Evolutionary conservation across 2,329 filamentous ascomycete genomes (phyloP).

Genomic region (Macrophomina pseudophaseolina): DNA sequence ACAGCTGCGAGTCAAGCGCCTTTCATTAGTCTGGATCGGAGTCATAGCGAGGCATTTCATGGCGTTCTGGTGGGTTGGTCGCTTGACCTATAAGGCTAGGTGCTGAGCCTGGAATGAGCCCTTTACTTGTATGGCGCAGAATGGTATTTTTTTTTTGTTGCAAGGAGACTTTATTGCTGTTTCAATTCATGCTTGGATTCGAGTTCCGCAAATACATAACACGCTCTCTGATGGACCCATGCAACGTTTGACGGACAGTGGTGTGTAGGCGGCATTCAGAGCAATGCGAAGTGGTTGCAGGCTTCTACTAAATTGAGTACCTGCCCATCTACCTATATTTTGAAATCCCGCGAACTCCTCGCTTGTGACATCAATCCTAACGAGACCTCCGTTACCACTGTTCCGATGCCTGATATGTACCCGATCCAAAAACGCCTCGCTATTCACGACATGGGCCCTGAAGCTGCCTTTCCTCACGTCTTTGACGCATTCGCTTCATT

Average conservation of each 20-base stretch:
- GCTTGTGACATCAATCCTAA: too few relatives aligned
- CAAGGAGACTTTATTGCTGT: background rate
- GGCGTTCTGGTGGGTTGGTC: background rate
- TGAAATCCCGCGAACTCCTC: too few relatives aligned
- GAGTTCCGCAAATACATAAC: too few relatives aligned
- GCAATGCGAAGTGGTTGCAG: too few relatives aligned
- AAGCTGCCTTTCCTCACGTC: background rate
- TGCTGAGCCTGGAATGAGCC: background rate
- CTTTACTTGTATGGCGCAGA: too few relatives aligned
- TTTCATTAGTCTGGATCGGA: background rate
- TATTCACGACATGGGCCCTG: background rate
- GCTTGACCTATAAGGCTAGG: background rate
- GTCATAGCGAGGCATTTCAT: slow-evolving; percentile 7
- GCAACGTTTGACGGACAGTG: too few relatives aligned
- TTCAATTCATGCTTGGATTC: background rate
- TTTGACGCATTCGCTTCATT: background rate
- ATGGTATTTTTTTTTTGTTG: background rate
- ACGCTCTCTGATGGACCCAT: too few relatives aligned
- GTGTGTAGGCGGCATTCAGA: too few relatives aligned
- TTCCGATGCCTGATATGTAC: background rate
- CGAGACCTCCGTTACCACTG: background rate
- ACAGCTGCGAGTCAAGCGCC: too few relatives aligned
- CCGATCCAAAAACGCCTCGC: background rate
- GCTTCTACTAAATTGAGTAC: too few relatives aligned
- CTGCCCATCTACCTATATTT: too few relatives aligned